Conservation (phyloP, 495 filamentous ascomycete genomes). For the Cladorrhinum samala region DNA sequence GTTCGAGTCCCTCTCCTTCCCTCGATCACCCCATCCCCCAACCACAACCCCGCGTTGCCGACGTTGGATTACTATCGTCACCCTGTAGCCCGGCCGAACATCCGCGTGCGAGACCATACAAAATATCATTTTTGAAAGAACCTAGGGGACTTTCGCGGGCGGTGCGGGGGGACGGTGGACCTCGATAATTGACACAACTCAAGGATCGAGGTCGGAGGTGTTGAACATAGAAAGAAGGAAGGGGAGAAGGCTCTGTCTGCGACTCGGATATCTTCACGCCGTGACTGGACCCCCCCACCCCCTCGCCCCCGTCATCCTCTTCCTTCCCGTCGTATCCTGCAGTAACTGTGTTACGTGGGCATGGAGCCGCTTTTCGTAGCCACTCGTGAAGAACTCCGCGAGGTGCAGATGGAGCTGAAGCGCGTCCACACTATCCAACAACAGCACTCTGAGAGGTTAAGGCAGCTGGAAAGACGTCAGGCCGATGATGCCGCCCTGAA, state of each 20-base stretch:
- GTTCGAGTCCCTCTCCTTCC: background rate
- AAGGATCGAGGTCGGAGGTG: conserved; percentile 24
- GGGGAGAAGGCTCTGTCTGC: background rate
- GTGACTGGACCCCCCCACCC: no score
- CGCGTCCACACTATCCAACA: conserved; percentile 71
- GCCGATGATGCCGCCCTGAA: conserved; percentile 75
- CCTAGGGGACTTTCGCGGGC: conserved; percentile 28
- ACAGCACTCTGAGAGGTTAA: conserved; percentile 74
- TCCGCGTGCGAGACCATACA: conserved; percentile 4
- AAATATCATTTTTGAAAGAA: conserved; percentile 18
- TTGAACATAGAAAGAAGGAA: conserved; percentile 1
- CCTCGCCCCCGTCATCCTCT: no score
- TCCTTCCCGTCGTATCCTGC: background rate
- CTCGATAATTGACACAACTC: conserved; percentile 27
- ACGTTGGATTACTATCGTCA: conserved; percentile 1
- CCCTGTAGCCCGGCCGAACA: background rate
- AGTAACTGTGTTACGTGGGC: conserved; percentile 21
- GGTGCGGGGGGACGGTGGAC: conserved; percentile 34
- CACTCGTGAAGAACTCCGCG: conserved; percentile 70
- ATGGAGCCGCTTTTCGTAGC: conserved; percentile 51
- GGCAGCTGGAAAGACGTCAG: conserved; percentile 72
- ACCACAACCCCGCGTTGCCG: background rate
- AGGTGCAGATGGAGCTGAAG: conserved; percentile 80
- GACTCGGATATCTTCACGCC: background rate
- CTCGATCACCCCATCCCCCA: background rate